phyloP scores from a whole-genome alignment of 2,329 filamentous ascomycete genomes.

The Penicillium sp. region DNA sequence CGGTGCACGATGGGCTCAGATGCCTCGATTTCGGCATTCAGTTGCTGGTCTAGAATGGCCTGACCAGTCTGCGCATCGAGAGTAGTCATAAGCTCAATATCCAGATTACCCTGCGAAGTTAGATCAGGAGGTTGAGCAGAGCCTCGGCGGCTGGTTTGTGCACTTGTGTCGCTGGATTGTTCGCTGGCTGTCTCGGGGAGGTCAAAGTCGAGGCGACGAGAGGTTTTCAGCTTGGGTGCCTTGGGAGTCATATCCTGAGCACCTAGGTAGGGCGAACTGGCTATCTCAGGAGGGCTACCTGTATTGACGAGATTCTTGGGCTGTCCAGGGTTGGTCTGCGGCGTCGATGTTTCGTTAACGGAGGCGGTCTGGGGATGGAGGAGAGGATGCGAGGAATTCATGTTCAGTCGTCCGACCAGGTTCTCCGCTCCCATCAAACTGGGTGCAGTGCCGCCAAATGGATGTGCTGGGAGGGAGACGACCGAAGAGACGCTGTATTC shows the following conservation, averaged over 20 bases:
- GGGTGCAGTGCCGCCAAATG: slow-evolving; percentile 40
- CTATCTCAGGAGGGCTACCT: slow-evolving; percentile 14
- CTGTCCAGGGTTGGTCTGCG: slow-evolving; percentile 31
- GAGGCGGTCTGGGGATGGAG: slow-evolving; percentile 29
- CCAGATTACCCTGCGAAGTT: slow-evolving; percentile 21
- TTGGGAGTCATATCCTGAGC: slow-evolving; percentile 32
- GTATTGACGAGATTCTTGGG: slow-evolving; percentile 22
- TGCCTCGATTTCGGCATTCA: slow-evolving; percentile 17
- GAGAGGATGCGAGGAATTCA: slow-evolving; percentile 45
- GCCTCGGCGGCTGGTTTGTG: slow-evolving; percentile 5
- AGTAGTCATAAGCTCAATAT: slow-evolving; percentile 41
- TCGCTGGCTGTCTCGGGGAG: slow-evolving; percentile 42
- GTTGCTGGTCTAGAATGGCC: slow-evolving; percentile 26
- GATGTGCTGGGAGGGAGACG: slow-evolving; percentile 37
- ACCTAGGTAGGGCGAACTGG: slow-evolving; percentile 5
- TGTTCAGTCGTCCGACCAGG: slow-evolving; percentile 49
- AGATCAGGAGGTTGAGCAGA: slow-evolving; percentile 1
- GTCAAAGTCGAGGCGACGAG: slow-evolving; percentile 40
- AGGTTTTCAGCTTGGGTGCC: slow-evolving; percentile 33
- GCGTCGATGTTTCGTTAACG: slow-evolving; percentile 32
- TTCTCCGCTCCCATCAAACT: slow-evolving; percentile 51
- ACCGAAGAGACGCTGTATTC: slow-evolving; percentile 39
- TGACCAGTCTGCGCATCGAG: slow-evolving; percentile 46
- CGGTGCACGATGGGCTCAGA: slow-evolving; percentile 21
- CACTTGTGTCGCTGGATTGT: slow-evolving; percentile 27